phyloP scores from a whole-genome alignment of 176 grass and related monocot genomes.

The Oryza officinalis region DNA sequence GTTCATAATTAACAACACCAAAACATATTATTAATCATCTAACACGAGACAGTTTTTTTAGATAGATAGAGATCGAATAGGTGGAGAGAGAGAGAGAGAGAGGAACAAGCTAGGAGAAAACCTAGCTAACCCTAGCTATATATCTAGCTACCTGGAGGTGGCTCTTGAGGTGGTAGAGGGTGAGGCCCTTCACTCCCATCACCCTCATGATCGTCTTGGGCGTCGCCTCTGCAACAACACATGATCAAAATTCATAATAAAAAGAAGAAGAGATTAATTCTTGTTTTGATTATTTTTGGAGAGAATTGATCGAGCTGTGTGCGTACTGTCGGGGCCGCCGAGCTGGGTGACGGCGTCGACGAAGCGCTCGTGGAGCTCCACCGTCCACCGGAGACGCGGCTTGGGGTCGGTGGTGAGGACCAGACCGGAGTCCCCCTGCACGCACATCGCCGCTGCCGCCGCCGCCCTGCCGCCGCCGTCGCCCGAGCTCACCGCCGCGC shows the following conservation, averaged over 20 bases:
- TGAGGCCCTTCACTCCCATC: slow-evolving; percentile 97
- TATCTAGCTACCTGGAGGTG: slow-evolving; percentile 70
- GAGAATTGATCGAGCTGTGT: not conserved
- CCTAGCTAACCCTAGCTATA: slow-evolving; percentile 39
- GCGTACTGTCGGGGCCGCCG: slow-evolving; percentile 89
- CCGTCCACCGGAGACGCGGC: slow-evolving; percentile 95
- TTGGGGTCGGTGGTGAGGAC: slow-evolving; percentile 98
- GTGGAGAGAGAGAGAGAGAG: not conserved
- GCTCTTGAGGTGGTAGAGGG: slow-evolving; percentile 99
- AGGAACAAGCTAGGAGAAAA: not conserved
- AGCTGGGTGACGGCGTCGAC: slow-evolving; percentile 97
- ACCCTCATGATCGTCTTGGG: slow-evolving; percentile 98
- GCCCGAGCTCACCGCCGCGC: slow-evolving; percentile 55
- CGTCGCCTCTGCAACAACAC: slow-evolving; percentile 72
- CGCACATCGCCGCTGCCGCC: slow-evolving; percentile 42
- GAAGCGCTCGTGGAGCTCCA: slow-evolving; percentile 98
- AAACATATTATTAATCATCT: not conserved
- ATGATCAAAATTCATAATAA: not conserved
- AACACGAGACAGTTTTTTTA: not conserved
- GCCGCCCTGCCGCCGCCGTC: slow-evolving; percentile 32
- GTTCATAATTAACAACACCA: not conserved
- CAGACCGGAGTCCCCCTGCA: slow-evolving; percentile 78
- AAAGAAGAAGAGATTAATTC: too few species aligned
- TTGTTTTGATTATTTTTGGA: not conserved
- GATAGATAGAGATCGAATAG: not conserved